phyloP scores from a whole-genome alignment of 2,329 filamentous ascomycete genomes.

The Fusarium bactridioides region DNA sequence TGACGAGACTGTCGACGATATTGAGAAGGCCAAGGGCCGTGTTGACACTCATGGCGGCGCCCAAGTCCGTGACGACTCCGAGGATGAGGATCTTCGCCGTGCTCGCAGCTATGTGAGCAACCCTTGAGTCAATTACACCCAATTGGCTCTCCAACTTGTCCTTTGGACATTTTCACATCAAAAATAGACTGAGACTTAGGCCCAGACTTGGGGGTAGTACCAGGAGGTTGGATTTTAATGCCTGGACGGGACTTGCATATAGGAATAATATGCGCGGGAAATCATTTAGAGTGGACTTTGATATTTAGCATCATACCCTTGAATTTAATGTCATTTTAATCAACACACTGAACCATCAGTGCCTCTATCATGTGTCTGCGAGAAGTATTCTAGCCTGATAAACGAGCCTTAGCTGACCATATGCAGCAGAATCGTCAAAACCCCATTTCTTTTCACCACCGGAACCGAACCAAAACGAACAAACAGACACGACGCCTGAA shows the following conservation, averaged over 20 bases:
- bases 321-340: slow-evolving; percentile 17
- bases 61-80: slow-evolving; percentile 42
- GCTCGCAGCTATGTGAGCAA: slow-evolving; percentile 58
- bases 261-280: slow-evolving; percentile 4
- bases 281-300: slow-evolving; percentile 16
- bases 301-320: slow-evolving; percentile 39
- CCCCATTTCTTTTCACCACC: slow-evolving; percentile 2
- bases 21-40: slow-evolving; percentile 48
- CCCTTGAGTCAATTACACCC: slow-evolving; percentile 43
- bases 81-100: slow-evolving; percentile 52
- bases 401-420: neutral
- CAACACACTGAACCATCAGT: neutral
- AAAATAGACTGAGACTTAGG: slow-evolving; percentile 10
- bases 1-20: slow-evolving; percentile 50
- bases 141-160: neutral
- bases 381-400: neutral
- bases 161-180: neutral
- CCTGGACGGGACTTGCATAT: slow-evolving; percentile 13
- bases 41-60: slow-evolving; percentile 34
- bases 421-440: slow-evolving; percentile 10
- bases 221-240: slow-evolving; percentile 11
- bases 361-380: slow-evolving; percentile 5
- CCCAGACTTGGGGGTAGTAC: neutral
- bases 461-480: neutral
- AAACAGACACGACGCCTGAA: neutral